A percentile compares a stretch with the other conserved stretches of the same genome.
Conservation (phyloP, 129 eudicot genomes). For the Deinandra increscens region DNA sequence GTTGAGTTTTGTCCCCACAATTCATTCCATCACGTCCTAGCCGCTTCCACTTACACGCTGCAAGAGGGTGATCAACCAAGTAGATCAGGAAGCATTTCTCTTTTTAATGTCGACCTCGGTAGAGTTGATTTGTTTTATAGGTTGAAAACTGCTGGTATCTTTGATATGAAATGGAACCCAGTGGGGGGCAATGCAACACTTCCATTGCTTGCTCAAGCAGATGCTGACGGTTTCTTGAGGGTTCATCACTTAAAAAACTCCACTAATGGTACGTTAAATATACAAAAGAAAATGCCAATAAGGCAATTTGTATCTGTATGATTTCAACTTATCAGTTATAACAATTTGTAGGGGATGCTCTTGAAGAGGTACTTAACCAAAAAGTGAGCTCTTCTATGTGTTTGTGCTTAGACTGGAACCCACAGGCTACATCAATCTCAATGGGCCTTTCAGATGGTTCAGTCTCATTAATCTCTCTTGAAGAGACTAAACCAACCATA, state of each 20-base stretch:
- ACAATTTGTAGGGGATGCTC: conserved; percentile 36
- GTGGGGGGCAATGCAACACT: conserved; percentile 22
- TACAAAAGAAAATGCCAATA: neutral
- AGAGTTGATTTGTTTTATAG: conserved; percentile 46
- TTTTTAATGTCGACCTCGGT: conserved; percentile 54
- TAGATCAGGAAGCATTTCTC: conserved; percentile 70
- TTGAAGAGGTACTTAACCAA: conserved; percentile 42
- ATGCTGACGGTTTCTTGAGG: conserved; percentile 62
- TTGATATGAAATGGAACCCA: conserved; percentile 88
- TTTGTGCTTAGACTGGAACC: conserved; percentile 71
- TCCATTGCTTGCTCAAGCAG: conserved; percentile 69
- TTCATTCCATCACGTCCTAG: conserved; percentile 58
- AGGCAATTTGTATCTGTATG: neutral
- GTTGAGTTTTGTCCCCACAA: conserved; percentile 83
- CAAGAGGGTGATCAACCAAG: conserved; percentile 75
- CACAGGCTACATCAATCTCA: conserved; percentile 56
- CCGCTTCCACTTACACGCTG: conserved; percentile 83
- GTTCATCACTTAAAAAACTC: conserved; percentile 44
- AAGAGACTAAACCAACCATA: conserved; percentile 39
- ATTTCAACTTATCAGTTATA: neutral
- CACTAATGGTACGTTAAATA: conserved; percentile 13
- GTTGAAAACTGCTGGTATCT: conserved; percentile 72
- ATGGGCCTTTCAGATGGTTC: conserved; percentile 72
- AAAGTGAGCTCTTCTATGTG: conserved; percentile 74
- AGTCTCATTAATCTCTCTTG: conserved; percentile 46